Percentiles rank a stretch among this genome's conserved stretches.
Conservation (phyloP, 306 rosid genomes). For the Vachellia collinsii region DNA sequence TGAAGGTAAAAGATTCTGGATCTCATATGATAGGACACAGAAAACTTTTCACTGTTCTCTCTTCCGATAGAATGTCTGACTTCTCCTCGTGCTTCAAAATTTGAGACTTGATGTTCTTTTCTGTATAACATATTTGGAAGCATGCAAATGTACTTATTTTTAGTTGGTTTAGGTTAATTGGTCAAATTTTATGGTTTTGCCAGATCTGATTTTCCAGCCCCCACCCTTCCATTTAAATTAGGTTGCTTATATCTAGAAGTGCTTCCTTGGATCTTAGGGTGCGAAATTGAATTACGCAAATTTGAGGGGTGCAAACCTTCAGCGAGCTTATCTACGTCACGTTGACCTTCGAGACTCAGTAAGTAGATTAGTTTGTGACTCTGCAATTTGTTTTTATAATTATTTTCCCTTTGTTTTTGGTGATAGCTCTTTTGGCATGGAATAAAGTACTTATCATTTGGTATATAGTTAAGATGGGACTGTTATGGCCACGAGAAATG, state of each 20-base stretch:
- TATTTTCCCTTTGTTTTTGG: slow-evolving; percentile 2
- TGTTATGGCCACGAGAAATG: not conserved
- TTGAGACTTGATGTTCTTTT: slow-evolving; percentile 9
- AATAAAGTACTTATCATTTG: slow-evolving; percentile 6
- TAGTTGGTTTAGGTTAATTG: not conserved
- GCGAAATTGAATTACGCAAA: slow-evolving; percentile 83
- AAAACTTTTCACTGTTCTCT: slow-evolving; percentile 15
- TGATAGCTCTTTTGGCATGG: not conserved
- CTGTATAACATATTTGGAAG: slow-evolving; percentile 14
- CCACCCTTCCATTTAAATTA: slow-evolving; percentile 3
- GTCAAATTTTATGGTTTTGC: not conserved
- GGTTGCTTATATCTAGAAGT: slow-evolving; percentile 9
- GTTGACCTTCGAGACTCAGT: slow-evolving; percentile 82
- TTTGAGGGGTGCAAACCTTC: slow-evolving; percentile 86
- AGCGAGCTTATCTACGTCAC: slow-evolving; percentile 84
- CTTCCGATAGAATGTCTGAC: slow-evolving; percentile 16
- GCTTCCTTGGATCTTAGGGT: slow-evolving; percentile 57
- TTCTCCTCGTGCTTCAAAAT: slow-evolving; percentile 18
- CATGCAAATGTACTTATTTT: slow-evolving; percentile 9
- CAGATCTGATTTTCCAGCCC: not conserved
- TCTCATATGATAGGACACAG: slow-evolving; percentile 15
- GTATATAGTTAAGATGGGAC: slow-evolving; percentile 10
- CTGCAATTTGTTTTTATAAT: not conserved
- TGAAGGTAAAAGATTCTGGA: slow-evolving; percentile 66
- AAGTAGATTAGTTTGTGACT: slow-evolving; percentile 37